These are phyloP conservation scores for Helminthosporium solani DNA, from an alignment of 2,329 filamentous ascomycete species.

Conservation along the genomic window DNA sequence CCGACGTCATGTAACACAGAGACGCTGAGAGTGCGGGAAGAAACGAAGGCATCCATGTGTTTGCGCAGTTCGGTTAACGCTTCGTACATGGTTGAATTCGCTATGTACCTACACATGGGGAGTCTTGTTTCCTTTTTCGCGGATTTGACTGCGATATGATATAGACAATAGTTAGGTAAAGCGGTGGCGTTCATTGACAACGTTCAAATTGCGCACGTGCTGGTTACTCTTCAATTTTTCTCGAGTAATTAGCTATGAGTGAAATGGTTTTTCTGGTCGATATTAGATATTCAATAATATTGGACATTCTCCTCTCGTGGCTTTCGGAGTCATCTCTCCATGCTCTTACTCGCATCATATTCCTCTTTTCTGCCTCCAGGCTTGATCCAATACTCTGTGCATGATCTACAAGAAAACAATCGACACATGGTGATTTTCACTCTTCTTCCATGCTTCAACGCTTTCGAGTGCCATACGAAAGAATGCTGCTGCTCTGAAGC, in stretches of 20 bases:
- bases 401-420: background rate
- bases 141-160: background rate
- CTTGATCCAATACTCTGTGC: background rate
- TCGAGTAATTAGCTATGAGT: too few species aligned
- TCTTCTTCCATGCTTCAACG: background rate
- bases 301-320: background rate
- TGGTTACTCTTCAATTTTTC: too few species aligned
- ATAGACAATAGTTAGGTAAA: background rate
- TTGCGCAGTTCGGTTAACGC: too few species aligned
- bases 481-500: too few species aligned
- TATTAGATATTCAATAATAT: conserved; percentile 2
- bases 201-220: too few species aligned
- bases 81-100: too few species aligned
- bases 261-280: background rate
- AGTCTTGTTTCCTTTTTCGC: too few species aligned
- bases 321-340: conserved; percentile 12
- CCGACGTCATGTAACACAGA: background rate
- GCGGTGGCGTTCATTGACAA: background rate
- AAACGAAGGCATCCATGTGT: too few species aligned
- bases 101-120: too few species aligned
- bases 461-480: background rate
- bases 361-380: background rate
- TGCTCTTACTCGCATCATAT: background rate
- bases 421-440: background rate
- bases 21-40: background rate